Percentiles rank a stretch among this genome's conserved stretches.
Conservation (phyloP, 495 filamentous ascomycete species). For the Penicillium nucicola region DNA sequence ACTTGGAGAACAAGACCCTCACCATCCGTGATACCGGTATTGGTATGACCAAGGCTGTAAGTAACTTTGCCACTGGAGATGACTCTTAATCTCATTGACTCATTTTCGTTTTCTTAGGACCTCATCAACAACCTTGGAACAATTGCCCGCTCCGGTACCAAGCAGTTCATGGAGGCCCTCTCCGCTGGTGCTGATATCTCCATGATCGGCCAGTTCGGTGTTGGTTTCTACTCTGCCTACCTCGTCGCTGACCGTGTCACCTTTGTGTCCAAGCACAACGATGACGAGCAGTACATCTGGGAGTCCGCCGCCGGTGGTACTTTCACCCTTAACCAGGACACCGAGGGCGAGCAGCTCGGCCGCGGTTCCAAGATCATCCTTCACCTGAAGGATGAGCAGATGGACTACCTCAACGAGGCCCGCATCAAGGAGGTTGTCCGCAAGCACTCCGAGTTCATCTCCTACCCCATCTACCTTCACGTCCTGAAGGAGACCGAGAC, state of each 20-base stretch:
- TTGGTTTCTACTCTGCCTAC: conserved; percentile 99
- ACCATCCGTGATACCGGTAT: conserved; percentile 97
- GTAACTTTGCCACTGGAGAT: conserved; percentile 32
- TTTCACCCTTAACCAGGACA: conserved; percentile 90
- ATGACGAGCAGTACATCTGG: conserved; percentile 99
- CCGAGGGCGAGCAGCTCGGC: conserved; percentile 83
- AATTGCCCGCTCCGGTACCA: conserved; percentile 97
- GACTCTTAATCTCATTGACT: neutral
- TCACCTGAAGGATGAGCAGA: conserved; percentile 98
- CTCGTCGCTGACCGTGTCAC: conserved; percentile 96
- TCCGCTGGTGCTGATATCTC: conserved; percentile 98
- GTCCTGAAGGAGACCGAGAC: conserved; percentile 98
- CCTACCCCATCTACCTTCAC: conserved; percentile 99
- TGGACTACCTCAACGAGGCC: conserved; percentile 95
- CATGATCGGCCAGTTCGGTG: conserved; percentile 99
- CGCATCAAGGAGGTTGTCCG: conserved; percentile 99
- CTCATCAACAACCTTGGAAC: conserved; percentile 99
- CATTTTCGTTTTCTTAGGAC: conserved; percentile 55
- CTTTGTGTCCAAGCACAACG: conserved; percentile 96
- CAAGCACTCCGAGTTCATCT: conserved; percentile 99
- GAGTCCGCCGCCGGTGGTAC: conserved; percentile 96
- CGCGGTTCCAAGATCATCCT: conserved; percentile 98
- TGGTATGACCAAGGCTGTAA: conserved; percentile 99
- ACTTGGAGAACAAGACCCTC: conserved; percentile 95
- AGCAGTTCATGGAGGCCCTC: conserved; percentile 99